A percentile compares a stretch with the other conserved stretches of the same genome.
These are phyloP conservation scores for Tolypocladium tropicale DNA, from an alignment of 2,329 filamentous ascomycete species.

Conservation along the genomic window DNA sequence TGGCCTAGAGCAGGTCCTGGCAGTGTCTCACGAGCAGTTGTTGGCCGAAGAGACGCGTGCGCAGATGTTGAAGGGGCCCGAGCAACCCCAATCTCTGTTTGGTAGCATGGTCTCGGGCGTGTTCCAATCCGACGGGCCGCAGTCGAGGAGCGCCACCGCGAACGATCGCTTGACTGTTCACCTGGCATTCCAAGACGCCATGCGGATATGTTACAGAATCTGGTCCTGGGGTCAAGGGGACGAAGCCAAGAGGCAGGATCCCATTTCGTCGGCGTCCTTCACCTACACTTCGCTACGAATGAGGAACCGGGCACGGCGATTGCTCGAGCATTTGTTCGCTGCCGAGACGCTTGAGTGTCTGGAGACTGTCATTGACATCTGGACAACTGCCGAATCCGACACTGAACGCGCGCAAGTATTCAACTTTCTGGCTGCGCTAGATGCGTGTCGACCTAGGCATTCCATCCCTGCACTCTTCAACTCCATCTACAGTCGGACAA, in stretches of 20 bases:
- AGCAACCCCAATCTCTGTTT: conserved; percentile 80
- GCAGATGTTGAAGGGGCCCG: conserved; percentile 63
- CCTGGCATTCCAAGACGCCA: conserved; percentile 92
- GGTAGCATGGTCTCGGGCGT: conserved; percentile 91
- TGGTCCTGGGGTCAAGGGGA: conserved; percentile 82
- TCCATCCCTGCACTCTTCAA: conserved; percentile 93
- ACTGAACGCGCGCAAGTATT: conserved; percentile 56
- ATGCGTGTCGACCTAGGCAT: conserved; percentile 82
- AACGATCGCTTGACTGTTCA: conserved; percentile 90
- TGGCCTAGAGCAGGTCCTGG: conserved; percentile 82
- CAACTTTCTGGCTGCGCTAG: conserved; percentile 79
- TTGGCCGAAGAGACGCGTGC: conserved; percentile 63
- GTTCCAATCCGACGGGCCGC: conserved; percentile 67
- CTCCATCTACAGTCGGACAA: conserved; percentile 89
- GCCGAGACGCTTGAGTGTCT: conserved; percentile 89
- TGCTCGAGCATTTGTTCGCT: conserved; percentile 86
- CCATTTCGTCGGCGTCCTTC: conserved; percentile 68
- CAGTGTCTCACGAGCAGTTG: conserved; percentile 74
- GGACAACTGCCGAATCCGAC: conserved; percentile 47
- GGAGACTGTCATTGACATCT: conserved; percentile 81
- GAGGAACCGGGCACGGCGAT: conserved; percentile 76
- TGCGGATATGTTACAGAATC: conserved; percentile 83
- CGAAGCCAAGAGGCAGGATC: conserved; percentile 50
- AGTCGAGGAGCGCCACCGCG: conserved; percentile 73
- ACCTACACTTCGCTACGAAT: conserved; percentile 84